A percentile compares a stretch with the other conserved stretches of the same genome.
Evolutionary conservation across 169 alveolate species (phyloP).

Genomic region (Plasmodium sp.): DNA sequence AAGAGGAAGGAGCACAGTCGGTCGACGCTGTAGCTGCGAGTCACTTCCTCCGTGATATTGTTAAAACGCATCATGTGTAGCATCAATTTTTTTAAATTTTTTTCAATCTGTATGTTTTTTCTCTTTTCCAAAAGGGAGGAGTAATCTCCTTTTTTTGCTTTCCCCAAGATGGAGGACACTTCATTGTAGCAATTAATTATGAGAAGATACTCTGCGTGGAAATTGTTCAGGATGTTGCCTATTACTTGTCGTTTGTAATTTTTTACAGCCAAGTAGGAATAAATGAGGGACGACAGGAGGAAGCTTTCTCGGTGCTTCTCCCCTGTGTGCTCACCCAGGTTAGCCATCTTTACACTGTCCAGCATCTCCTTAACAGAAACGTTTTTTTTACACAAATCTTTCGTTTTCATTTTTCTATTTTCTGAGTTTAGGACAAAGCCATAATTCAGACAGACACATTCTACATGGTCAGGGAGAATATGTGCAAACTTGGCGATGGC

Average conservation of each 20-base stretch:
- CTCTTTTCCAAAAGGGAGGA: background rate
- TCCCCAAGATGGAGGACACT: background rate
- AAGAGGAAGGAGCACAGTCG: conserved; percentile 40
- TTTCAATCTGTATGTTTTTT: background rate
- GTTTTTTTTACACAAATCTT: conserved; percentile 23
- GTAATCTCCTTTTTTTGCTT: background rate
- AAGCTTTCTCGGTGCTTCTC: background rate
- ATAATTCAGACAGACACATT: conserved; percentile 53
- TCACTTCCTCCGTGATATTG: conserved; percentile 9
- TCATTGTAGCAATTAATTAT: conserved; percentile 18
- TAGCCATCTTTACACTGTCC: background rate
- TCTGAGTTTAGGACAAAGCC: conserved; percentile 59
- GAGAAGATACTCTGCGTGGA: conserved; percentile 15
- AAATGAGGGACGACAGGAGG: conserved; percentile 28
- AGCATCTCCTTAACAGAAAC: conserved; percentile 26
- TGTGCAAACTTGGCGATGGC: conserved; percentile 26
- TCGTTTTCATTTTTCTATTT: conserved; percentile 58
- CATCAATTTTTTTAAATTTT: conserved; percentile 20
- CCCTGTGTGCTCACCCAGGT: background rate
- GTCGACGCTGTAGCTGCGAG: conserved; percentile 9
- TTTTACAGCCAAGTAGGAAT: conserved; percentile 62
- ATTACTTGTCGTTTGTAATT: conserved; percentile 36
- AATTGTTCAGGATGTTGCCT: background rate
- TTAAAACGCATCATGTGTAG: conserved; percentile 35
- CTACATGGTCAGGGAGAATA: background rate